These are phyloP conservation scores for Kluyveromyces siamensis DNA, from an alignment of 805 yeast species.

Conservation along the genomic window DNA sequence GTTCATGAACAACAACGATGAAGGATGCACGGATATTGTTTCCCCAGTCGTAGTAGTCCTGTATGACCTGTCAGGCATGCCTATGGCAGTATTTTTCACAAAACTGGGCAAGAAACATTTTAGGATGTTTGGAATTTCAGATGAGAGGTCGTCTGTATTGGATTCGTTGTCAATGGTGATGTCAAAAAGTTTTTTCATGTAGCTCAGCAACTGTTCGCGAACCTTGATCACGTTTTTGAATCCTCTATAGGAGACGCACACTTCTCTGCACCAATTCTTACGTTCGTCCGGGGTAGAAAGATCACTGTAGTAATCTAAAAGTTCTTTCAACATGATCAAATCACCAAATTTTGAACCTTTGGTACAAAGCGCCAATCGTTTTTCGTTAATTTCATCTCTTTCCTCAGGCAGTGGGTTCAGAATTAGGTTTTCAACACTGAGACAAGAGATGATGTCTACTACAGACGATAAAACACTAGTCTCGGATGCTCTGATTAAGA, in stretches of 20 bases:
- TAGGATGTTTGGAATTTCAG: slow-evolving; percentile 51
- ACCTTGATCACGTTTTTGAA: slow-evolving; percentile 70
- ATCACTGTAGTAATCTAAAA: slow-evolving; percentile 47
- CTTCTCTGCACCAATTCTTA: slow-evolving; percentile 74
- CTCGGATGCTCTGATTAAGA: slow-evolving; percentile 61
- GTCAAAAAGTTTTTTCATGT: slow-evolving; percentile 36
- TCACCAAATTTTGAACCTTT: slow-evolving; percentile 76
- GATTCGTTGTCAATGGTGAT: neutral
- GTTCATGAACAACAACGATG: slow-evolving; percentile 73
- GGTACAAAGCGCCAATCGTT: slow-evolving; percentile 58
- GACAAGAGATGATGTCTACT: slow-evolving; percentile 83
- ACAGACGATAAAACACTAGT: slow-evolving; percentile 51
- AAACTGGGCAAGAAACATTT: slow-evolving; percentile 80
- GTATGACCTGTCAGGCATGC: slow-evolving; percentile 90
- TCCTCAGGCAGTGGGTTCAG: slow-evolving; percentile 70
- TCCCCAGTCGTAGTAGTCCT: slow-evolving; percentile 81
- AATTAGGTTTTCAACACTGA: slow-evolving; percentile 84
- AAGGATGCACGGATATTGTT: slow-evolving; percentile 80
- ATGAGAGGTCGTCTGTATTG: slow-evolving; percentile 8
- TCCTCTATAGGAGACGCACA: slow-evolving; percentile 70
- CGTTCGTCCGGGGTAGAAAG: slow-evolving; percentile 44
- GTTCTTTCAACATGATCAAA: slow-evolving; percentile 69
- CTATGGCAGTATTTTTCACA: slow-evolving; percentile 83
- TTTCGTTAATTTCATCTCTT: slow-evolving; percentile 77
- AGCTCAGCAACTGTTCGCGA: slow-evolving; percentile 63